Percentiles rank a stretch among this genome's conserved stretches.
phyloP scores from a whole-genome alignment of 768 basidiomycete species.

The Rhodotorula graminis region DNA sequence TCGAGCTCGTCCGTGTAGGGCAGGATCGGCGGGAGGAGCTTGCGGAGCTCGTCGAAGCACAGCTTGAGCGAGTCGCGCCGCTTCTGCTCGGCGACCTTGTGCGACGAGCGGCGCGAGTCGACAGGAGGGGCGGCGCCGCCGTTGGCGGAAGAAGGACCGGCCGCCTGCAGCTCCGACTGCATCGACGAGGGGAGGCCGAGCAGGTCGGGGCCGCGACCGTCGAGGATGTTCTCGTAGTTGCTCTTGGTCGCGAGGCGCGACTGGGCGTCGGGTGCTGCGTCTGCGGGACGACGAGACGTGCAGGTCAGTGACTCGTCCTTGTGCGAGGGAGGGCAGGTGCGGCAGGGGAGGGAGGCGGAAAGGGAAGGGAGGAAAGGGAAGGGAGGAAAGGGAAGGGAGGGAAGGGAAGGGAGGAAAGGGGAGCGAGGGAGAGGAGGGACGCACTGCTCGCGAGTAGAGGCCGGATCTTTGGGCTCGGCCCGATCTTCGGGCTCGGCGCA shows the following conservation, averaged over 20 bases:
- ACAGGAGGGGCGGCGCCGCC: background rate
- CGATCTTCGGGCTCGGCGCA: conserved; percentile 41
- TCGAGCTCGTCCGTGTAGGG: conserved; percentile 37
- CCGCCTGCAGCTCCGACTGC: conserved; percentile 3
- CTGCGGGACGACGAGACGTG: background rate
- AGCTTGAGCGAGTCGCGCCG: conserved; percentile 93
- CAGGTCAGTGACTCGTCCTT: too few relatives aligned
- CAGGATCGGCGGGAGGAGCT: conserved; percentile 60
- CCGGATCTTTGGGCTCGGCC: conserved; percentile 60
- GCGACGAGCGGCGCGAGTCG: conserved; percentile 44
- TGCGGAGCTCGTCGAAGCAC: conserved; percentile 58
- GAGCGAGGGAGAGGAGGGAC: too few relatives aligned
- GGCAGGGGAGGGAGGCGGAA: background rate
- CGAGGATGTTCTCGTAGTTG: conserved; percentile 38
- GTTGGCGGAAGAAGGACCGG: background rate
- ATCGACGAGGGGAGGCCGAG: conserved; percentile 17
- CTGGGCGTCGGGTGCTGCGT: conserved; percentile 33
- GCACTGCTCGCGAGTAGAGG: conserved; percentile 65
- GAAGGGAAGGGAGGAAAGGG: too few relatives aligned
- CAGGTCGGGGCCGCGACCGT: conserved; percentile 23
- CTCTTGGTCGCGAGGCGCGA: conserved; percentile 38
- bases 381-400: too few relatives aligned
- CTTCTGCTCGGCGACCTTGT: conserved; percentile 96
- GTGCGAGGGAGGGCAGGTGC: too few relatives aligned
- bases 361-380: background rate